phyloP scores from a whole-genome alignment of 441 rosid genomes.

The Pelargonium myrrhifolium region DNA sequence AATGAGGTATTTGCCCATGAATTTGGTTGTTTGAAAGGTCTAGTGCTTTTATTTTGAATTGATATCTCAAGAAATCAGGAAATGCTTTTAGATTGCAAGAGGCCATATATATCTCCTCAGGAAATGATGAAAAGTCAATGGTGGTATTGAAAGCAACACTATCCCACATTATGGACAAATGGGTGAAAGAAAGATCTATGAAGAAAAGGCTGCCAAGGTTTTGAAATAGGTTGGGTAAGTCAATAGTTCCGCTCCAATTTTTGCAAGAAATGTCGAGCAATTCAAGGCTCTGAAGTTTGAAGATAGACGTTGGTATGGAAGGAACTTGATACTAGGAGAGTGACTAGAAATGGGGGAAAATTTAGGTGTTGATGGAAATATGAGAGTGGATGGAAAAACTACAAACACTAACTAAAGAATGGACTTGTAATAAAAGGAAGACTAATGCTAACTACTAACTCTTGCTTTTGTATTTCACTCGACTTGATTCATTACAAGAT shows the following conservation, averaged over 20 bases:
- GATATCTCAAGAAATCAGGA: not conserved
- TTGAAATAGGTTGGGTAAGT: not conserved
- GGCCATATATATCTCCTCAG: not conserved
- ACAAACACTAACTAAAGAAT: too few relatives aligned
- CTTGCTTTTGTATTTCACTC: too few relatives aligned
- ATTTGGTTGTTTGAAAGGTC: not conserved
- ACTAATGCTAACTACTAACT: too few relatives aligned
- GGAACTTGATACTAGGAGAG: too few relatives aligned
- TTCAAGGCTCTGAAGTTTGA: not conserved
- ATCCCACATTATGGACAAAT: too few relatives aligned
- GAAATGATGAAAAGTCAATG: too few relatives aligned
- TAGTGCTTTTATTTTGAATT: not conserved
- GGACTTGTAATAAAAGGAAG: too few relatives aligned
- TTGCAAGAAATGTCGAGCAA: not conserved
- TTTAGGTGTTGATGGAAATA: too few relatives aligned
- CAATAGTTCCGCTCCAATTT: not conserved
- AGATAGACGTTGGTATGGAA: conserved; percentile 15
- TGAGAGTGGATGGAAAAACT: too few relatives aligned
- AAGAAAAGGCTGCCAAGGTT: not conserved
- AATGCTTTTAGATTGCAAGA: not conserved
- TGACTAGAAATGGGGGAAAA: too few relatives aligned
- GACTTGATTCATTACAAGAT: too few relatives aligned
- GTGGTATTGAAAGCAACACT: too few relatives aligned
- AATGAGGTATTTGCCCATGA: not conserved
- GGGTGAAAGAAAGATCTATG: conserved; percentile 4